Evolutionary conservation across 2,329 filamentous ascomycete genomes (phyloP).

Genomic region (Pyrenochaeta sp.): DNA sequence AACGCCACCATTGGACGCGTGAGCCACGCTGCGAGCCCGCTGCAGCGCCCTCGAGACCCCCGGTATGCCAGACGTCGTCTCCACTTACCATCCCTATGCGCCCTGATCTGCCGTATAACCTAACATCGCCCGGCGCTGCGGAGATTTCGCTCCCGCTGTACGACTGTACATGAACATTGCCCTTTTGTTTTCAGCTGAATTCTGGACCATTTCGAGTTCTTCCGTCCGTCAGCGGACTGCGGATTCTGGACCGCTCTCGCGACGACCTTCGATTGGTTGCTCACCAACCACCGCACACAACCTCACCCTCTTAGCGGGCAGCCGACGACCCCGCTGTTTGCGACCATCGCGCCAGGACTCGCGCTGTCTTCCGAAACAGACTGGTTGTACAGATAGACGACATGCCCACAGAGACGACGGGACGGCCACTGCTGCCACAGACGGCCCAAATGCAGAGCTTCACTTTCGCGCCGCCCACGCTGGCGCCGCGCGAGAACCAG

Average conservation of each 20-base stretch:
- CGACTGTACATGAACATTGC: constrained; percentile 36
- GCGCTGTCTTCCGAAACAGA: constrained; percentile 10
- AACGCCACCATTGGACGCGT: constrained; percentile 44
- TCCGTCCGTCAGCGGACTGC: constrained; percentile 21
- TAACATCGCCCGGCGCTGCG: constrained; percentile 44
- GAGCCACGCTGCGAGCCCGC: constrained; percentile 46
- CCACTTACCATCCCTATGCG: constrained; percentile 47
- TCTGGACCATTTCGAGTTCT: constrained; percentile 20
- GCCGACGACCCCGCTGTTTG: constrained; percentile 45
- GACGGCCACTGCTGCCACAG: constrained; percentile 71
- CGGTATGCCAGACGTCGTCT: constrained; percentile 44
- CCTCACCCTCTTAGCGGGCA: constrained; percentile 36
- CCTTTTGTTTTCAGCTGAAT: constrained; percentile 24
- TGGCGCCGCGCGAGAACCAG: constrained; percentile 76
- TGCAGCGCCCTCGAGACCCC: constrained; percentile 30
- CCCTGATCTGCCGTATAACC: constrained; percentile 48
- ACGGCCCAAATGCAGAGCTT: constrained; percentile 77
- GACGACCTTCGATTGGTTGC: constrained; percentile 36
- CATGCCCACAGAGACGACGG: constrained; percentile 71
- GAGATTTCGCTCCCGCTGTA: constrained; percentile 44
- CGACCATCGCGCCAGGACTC: constrained; percentile 28
- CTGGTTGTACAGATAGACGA: constrained; percentile 15
- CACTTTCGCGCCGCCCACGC: constrained; percentile 73
- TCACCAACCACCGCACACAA: constrained; percentile 28
- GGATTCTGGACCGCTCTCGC: constrained; percentile 32